Evolutionary conservation across 1,284 basidiomycete genomes (phyloP), one percentile per base, ranked within the genome.

Genomic region (Ceratobasidium theobromae): DNA sequence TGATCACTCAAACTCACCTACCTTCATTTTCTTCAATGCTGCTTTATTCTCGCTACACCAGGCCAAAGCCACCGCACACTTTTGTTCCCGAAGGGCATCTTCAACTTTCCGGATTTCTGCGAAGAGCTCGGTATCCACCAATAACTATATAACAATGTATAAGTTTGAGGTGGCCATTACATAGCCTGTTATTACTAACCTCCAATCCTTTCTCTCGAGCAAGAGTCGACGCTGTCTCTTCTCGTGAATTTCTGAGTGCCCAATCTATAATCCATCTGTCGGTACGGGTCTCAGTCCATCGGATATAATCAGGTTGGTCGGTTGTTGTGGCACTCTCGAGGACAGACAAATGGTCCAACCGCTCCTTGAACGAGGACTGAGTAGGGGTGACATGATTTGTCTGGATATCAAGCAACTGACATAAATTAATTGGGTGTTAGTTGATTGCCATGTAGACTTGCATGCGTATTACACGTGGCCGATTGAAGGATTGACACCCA

Each of bases 31-130:
- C 67, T 93, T 87, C 65, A 99, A 81, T 6, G 91, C 88, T 30
- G 86, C 84, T 75, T 96, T 92, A 78, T 99, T 98, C 81, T 99
- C 97, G 67, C 86, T 93, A 72, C 95, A 98, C 96, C 96, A 99
- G 14, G 86, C 83, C 46, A 99, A 79, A 4, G 95, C 96, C 75
- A 95, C 90, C 0, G 87, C 80, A 71, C 93, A 94, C 72, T 89
- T 90, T 70, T 92, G 86, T 53, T 79, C 78, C 16, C 80, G 77
- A 18, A 99, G 81, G 0, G 92, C 93, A 4, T 82, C 80, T 75
- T 98, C 94, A 70, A 98, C 94, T 64, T 87, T 82, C 32, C 81
- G 82, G 49, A 98, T 90, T 71, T 98, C 94, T 66, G 85, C 85
- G 75, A 98, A 98, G 41, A 98, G 81, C 67, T 97, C 93, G 48